Conservation (phyloP, 2,329 filamentous ascomycete genomes). For the Ophiocordyceps sinensis region DNA sequence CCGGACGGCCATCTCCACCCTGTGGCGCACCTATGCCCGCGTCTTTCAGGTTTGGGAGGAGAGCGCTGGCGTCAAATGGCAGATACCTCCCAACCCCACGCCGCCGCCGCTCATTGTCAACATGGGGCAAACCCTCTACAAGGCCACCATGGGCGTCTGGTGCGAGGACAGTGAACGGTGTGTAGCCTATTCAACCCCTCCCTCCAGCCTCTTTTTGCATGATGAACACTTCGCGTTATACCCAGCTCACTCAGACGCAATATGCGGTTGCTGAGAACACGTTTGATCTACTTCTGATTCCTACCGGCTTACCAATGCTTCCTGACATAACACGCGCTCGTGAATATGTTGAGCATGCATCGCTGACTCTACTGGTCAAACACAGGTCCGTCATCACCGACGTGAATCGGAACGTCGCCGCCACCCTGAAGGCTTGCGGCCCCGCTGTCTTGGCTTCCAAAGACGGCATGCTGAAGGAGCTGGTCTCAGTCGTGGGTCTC, state of each 20-base stretch:
- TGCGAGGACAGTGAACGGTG: conserved; percentile 87
- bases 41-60: conserved; percentile 82
- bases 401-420: conserved; percentile 85
- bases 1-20: conserved; percentile 77
- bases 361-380: conserved; percentile 23
- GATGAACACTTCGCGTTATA: conserved; percentile 90
- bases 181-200: conserved; percentile 26
- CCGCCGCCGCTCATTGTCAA: conserved; percentile 70
- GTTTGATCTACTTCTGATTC: conserved; percentile 25
- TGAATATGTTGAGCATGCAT: not conserved
- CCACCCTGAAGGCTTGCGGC: conserved; percentile 80
- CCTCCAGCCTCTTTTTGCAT: conserved; percentile 25
- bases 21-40: conserved; percentile 87
- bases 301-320: conserved; percentile 7
- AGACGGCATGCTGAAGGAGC: conserved; percentile 53
- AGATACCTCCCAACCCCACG: conserved; percentile 66
- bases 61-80: conserved; percentile 62
- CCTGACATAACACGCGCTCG: not conserved
- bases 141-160: conserved; percentile 74
- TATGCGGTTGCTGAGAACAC: conserved; percentile 82
- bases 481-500: conserved; percentile 58
- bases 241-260: conserved; percentile 99
- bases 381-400: conserved; percentile 75
- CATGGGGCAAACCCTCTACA: conserved; percentile 74
- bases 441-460: conserved; percentile 68